phyloP scores from a whole-genome alignment of 2,329 filamentous ascomycete species.

The Fusarium graminum region DNA sequence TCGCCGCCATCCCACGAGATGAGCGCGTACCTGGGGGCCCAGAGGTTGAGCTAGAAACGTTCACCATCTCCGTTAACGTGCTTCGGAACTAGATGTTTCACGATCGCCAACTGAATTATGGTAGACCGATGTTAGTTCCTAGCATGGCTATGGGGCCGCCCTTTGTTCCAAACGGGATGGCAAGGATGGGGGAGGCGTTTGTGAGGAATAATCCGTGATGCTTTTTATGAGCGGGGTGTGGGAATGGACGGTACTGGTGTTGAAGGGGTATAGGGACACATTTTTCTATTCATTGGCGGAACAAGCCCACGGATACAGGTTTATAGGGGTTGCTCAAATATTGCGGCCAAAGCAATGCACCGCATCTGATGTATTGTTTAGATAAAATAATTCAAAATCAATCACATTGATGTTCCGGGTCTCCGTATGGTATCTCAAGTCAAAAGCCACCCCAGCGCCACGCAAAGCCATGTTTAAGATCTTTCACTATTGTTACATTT shows the following conservation, averaged over 20 bases:
- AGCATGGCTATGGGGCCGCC: not conserved
- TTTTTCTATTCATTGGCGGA: slow-evolving; percentile 15
- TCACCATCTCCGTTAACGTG: slow-evolving; percentile 81
- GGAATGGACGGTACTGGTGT: slow-evolving; percentile 28
- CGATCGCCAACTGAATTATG: slow-evolving; percentile 17
- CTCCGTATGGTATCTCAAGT: slow-evolving; percentile 50
- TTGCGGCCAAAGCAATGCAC: slow-evolving; percentile 11
- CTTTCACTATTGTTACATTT: not conserved
- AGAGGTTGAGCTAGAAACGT: slow-evolving; percentile 81
- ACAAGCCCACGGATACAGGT: slow-evolving; percentile 4
- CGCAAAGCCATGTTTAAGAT: slow-evolving; percentile 39
- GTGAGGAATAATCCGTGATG: slow-evolving; percentile 7
- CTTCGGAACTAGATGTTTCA: slow-evolving; percentile 58
- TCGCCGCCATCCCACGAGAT: slow-evolving; percentile 75
- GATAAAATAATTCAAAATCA: slow-evolving; percentile 13
- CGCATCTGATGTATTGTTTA: not conserved
- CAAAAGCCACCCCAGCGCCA: slow-evolving; percentile 47
- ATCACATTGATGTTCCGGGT: slow-evolving; percentile 38
- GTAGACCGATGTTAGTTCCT: slow-evolving; percentile 5
- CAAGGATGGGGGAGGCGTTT: not conserved
- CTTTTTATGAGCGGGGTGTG: slow-evolving; percentile 22
- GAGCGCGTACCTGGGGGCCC: slow-evolving; percentile 69
- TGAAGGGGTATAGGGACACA: slow-evolving; percentile 16
- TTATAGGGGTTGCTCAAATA: slow-evolving; percentile 23
- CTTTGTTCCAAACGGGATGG: not conserved